phyloP scores from a whole-genome alignment of 306 rosid genomes.

The Casuarina equisetifolia region DNA sequence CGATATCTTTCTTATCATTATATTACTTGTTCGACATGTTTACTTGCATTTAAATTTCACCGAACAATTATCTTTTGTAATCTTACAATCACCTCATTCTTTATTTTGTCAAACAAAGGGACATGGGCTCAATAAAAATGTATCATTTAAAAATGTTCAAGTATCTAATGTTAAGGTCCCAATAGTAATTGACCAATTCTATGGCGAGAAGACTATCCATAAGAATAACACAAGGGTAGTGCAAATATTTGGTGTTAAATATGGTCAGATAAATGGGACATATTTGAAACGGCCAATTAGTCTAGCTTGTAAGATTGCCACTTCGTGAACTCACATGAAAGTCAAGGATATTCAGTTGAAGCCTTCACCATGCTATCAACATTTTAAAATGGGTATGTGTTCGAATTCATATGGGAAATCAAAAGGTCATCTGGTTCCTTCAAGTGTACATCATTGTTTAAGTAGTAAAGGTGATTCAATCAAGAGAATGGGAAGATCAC shows the following conservation, averaged over 20 bases:
- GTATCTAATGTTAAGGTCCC: slow-evolving; percentile 67
- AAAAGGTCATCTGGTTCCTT: slow-evolving; percentile 59
- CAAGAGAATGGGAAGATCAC: slow-evolving; percentile 59
- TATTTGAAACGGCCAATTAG: slow-evolving; percentile 62
- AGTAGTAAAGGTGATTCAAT: slow-evolving; percentile 51
- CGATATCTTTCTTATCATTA: too few relatives aligned
- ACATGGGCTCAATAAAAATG: slow-evolving; percentile 82
- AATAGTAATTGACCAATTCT: slow-evolving; percentile 76
- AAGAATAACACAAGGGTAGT: slow-evolving; percentile 71
- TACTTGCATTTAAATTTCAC: too few relatives aligned
- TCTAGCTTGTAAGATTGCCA: slow-evolving; percentile 69
- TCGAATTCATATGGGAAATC: slow-evolving; percentile 78
- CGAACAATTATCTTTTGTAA: neutral
- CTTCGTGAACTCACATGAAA: slow-evolving; percentile 78
- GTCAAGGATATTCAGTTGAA: slow-evolving; percentile 63
- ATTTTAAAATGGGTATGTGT: slow-evolving; percentile 53
- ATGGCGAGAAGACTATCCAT: slow-evolving; percentile 77
- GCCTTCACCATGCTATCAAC: slow-evolving; percentile 37
- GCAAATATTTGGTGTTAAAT: slow-evolving; percentile 60
- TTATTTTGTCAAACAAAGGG: slow-evolving; percentile 50
- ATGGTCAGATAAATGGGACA: slow-evolving; percentile 57
- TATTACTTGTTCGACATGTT: too few relatives aligned
- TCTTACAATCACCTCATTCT: neutral
- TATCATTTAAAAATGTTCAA: slow-evolving; percentile 75
- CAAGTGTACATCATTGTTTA: slow-evolving; percentile 74